Evolutionary conservation across 805 yeast species (phyloP), one percentile per base, ranked within the genome.

Genomic region (Ogataea trehalophila): DNA sequence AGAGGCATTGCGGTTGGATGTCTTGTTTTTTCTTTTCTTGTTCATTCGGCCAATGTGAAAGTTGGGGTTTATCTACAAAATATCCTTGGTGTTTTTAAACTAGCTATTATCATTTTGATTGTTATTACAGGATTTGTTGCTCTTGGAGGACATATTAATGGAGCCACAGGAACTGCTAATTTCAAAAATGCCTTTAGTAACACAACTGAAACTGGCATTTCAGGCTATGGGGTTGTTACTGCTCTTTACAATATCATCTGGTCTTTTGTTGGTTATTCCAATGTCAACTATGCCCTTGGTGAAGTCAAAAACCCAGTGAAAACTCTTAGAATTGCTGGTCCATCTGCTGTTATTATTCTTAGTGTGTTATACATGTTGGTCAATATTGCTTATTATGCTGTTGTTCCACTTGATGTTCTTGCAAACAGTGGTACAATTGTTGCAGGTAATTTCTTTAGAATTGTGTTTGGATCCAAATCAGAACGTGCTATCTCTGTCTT

Each of bases 71-170:
- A 75, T 47, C 63, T 87, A 41, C 89, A 84, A 59, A 80, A 79
- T 57, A 43, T 76, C 15, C 67, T 87, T 47, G 95, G 95, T 51
- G 51, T 81, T 14, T 84, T 87, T 76, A 87, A 87, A 67, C 69
- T 87, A 36, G 81, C 72, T 15, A 79, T 87, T 59, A 80, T 87
- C 37, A 52, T 81, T 14, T 75, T 87, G 62, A 87, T 87, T 53
- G 72, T 85, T 14, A 74, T 87, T 37, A 83, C 89, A 39, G 95
- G 95, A 15, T 85, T 89, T 87, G 90, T 85, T 16, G 91, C 89
- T 1, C 73, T 87, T 39, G 89, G 83, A 47, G 91, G 90, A 26
- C 83, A 87, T 47, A 72, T 80, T 49, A 71, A 38, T 26, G 48
- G 45, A 41, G 51, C 48, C 16, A 47, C 89, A 54, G 68, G 71